Conservation (phyloP, 108 stramenopile genomes). For the Cyclotella choctawhatcheeana region DNA sequence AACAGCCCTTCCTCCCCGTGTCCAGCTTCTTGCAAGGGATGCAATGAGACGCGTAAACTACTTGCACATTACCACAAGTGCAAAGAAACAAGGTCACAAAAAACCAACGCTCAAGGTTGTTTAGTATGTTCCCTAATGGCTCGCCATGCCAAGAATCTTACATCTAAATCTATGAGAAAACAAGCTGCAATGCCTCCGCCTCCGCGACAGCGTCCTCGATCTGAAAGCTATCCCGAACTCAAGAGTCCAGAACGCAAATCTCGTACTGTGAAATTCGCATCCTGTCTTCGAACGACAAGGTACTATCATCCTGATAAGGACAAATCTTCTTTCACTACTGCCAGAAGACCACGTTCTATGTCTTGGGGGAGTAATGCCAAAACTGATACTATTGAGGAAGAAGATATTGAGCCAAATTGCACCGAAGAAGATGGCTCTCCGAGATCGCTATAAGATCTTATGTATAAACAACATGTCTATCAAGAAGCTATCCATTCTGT, state of each 20-base stretch:
- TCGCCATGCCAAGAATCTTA: constrained; percentile 34
- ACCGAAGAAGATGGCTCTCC: background rate
- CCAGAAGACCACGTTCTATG: constrained; percentile 3
- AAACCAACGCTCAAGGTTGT: constrained; percentile 54
- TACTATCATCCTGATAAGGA: constrained; percentile 13
- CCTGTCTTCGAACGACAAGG: constrained; percentile 11
- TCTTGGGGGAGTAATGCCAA: constrained; percentile 9
- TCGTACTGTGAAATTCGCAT: constrained; percentile 11
- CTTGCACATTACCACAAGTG: constrained; percentile 80
- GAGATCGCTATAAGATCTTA: background rate
- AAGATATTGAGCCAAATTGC: background rate
- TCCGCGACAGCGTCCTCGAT: constrained; percentile 11
- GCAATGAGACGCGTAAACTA: constrained; percentile 80
- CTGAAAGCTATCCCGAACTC: constrained; percentile 16
- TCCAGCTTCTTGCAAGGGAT: constrained; percentile 69
- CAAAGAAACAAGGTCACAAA: constrained; percentile 57
- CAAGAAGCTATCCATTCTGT: too few relatives aligned
- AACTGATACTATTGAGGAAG: background rate
- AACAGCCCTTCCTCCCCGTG: constrained; percentile 49
- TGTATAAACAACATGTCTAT: too few relatives aligned
- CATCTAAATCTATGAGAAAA: constrained; percentile 6
- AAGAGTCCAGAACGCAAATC: constrained; percentile 20
- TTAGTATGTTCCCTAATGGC: constrained; percentile 52
- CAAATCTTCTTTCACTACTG: background rate
- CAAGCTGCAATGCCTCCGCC: background rate